A percentile compares a stretch with the other conserved stretches of the same genome.
These are phyloP conservation scores for Cutaneotrichosporon mucoides DNA, from an alignment of 1,284 basidiomycete genomes.

Conservation along the genomic window DNA sequence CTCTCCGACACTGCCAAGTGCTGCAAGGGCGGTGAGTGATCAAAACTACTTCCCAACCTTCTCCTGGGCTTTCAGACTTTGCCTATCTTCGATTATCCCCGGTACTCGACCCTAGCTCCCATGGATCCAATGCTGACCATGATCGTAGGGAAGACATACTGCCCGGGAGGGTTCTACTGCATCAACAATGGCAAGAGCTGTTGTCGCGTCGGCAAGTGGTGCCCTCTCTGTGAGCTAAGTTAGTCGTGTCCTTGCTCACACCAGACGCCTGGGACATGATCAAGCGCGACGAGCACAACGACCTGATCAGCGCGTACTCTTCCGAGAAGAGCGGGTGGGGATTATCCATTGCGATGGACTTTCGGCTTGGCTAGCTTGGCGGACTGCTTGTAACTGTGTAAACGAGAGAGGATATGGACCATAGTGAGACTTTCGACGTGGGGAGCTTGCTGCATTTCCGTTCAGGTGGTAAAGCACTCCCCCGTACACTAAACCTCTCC, in stretches of 20 bases:
- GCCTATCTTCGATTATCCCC: too few species aligned
- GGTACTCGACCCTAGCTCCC: too few species aligned
- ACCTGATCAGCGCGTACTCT: too few species aligned
- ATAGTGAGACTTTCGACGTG: too few species aligned
- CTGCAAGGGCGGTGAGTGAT: not conserved
- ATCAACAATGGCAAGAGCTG: not conserved
- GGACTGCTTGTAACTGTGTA: too few species aligned
- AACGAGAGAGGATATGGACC: too few species aligned
- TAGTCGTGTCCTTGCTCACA: not conserved
- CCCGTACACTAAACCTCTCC: too few species aligned
- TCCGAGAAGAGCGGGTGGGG: too few species aligned
- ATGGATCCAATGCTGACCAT: not conserved
- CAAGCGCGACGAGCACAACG: not conserved
- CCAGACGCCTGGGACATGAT: not conserved
- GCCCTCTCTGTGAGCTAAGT: not conserved
- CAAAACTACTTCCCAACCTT: not conserved
- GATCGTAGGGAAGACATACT: not conserved
- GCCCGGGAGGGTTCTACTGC: not conserved
- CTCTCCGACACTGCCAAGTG: not conserved
- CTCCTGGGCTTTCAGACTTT: not conserved
- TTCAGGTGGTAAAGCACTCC: too few species aligned
- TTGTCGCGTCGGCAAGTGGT: not conserved
- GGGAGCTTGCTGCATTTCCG: too few species aligned
- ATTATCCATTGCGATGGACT: too few species aligned
- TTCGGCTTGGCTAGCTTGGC: too few species aligned